Evolutionary conservation across 2,329 filamentous ascomycete genomes (phyloP).

Genomic region (Fusarium marasasianum): DNA sequence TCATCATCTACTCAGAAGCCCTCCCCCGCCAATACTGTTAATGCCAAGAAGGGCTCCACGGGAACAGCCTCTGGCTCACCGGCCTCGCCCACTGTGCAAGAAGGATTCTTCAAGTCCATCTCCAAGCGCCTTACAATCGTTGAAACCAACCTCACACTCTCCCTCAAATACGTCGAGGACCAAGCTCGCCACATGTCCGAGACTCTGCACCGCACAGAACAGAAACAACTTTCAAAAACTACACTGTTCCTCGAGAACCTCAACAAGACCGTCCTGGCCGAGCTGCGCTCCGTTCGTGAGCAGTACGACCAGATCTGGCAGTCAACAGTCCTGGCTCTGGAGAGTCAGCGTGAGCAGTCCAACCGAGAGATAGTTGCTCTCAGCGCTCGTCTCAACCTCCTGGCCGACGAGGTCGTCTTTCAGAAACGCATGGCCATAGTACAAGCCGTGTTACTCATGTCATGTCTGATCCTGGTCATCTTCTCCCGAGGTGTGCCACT

Average conservation of each 20-base stretch:
- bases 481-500: slow-evolving; percentile 69
- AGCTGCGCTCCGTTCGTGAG: slow-evolving; percentile 78
- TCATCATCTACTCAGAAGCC: slow-evolving; percentile 18
- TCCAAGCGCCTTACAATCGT: slow-evolving; percentile 91
- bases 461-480: slow-evolving; percentile 87
- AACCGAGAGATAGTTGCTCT: slow-evolving; percentile 86
- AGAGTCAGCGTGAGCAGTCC: slow-evolving; percentile 86
- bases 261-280: slow-evolving; percentile 86
- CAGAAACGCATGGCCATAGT: slow-evolving; percentile 94
- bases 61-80: slow-evolving; percentile 41
- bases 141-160: slow-evolving; percentile 91
- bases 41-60: slow-evolving; percentile 43
- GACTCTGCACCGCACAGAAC: slow-evolving; percentile 86
- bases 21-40: slow-evolving; percentile 24
- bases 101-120: slow-evolving; percentile 97
- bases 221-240: slow-evolving; percentile 85
- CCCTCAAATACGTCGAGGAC: slow-evolving; percentile 95
- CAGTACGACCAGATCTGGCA: slow-evolving; percentile 98
- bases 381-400: slow-evolving; percentile 79
- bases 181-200: slow-evolving; percentile 92
- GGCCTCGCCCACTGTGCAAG: slow-evolving; percentile 83
- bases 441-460: slow-evolving; percentile 85
- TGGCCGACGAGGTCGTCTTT: slow-evolving; percentile 91
- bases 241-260: slow-evolving; percentile 82
- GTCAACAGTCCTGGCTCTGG: slow-evolving; percentile 89